These are phyloP conservation scores for Cryptococcus hybrid DNA, from an alignment of 1,284 basidiomycete genomes.

Conservation along the genomic window DNA sequence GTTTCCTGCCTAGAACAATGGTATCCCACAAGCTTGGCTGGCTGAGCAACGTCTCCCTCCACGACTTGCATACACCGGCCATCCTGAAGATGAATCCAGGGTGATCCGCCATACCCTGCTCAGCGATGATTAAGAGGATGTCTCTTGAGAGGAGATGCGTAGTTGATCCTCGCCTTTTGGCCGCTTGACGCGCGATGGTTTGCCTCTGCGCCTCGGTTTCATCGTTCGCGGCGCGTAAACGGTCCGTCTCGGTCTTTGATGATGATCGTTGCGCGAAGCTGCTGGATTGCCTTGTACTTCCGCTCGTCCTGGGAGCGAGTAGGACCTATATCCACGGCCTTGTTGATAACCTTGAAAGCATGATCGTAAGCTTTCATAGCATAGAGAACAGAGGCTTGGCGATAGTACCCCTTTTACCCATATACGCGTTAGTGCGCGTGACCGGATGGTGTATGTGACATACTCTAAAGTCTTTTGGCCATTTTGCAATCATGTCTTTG, in stretches of 20 bases:
- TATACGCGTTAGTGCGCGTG: background rate
- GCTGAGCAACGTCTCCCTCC: slow-evolving; percentile 23
- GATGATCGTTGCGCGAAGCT: slow-evolving; percentile 8
- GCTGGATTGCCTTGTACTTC: slow-evolving; percentile 1
- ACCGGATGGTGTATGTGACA: slow-evolving; percentile 3
- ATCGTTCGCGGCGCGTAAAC: slow-evolving; percentile 1
- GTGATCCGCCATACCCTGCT: slow-evolving; percentile 19
- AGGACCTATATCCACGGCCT: slow-evolving; percentile 6
- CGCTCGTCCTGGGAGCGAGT: slow-evolving; percentile 2
- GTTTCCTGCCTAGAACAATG: slow-evolving; percentile 19
- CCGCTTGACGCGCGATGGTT: background rate
- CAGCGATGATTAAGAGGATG: slow-evolving; percentile 28
- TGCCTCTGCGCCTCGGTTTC: slow-evolving; percentile 4
- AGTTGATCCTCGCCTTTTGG: slow-evolving; percentile 20
- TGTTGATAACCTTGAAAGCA: slow-evolving; percentile 2
- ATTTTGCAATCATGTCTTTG: slow-evolving; percentile 20
- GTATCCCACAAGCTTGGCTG: slow-evolving; percentile 24
- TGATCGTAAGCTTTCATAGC: slow-evolving; percentile 9
- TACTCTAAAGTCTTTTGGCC: slow-evolving; percentile 22
- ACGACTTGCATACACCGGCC: slow-evolving; percentile 27
- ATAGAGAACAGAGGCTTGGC: slow-evolving; percentile 23
- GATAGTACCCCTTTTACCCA: slow-evolving; percentile 27
- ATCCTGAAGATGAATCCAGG: slow-evolving; percentile 24
- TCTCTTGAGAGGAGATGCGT: slow-evolving; percentile 28
- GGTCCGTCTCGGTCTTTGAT: slow-evolving; percentile 7